Base-by-base conservation (phyloP, 176 grass and related monocot genomes). In the Typha latifolia region DNA sequence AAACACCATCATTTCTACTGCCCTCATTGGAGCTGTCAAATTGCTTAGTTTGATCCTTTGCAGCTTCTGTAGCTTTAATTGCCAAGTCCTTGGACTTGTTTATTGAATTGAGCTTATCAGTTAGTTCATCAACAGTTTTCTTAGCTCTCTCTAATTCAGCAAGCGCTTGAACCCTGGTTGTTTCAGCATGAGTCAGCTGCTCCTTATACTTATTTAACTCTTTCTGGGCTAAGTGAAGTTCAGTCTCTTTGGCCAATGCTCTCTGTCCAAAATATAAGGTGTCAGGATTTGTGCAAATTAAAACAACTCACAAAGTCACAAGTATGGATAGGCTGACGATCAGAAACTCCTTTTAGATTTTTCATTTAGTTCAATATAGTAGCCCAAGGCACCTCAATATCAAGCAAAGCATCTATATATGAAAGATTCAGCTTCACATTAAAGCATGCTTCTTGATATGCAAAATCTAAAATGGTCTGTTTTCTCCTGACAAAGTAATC, bases 121-220 rank as follows among this genome's bases (percentile, higher is more conserved):
- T 87, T 71, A 97, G 73, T 66, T 97, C 85, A 22, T 90, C 89
- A 61, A 92, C 78, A 51, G 81, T 84, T 62, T 59, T 89, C 76
- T 82, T 97, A 75, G 89, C 94, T 66, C 90, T 89, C 68, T 90
- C 89, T 69, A 97, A 57, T 67, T 97, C 94, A 47, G 78, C 77
- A 13, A 97, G 84, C n/a, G 94, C 86, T 18, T 92, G 94, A 21
- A 77, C 71, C 66, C 81, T 88, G 24, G 83, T 92, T 64, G 75
- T 83, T 72, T 91, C 91, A 57, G 91, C 87, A 75, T 86, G 91
- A 47, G 71, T 73, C 32, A 91, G 84, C 13, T 96, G 84, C 77
- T 91, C 91, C 79, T 86, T 96, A 68, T 86, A 96, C 83, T 91
- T 96, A 71, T 87, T 92, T 61, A 97, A 78, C 73, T 93, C 94